Evolutionary conservation across 768 basidiomycete species (phyloP), one percentile per base, ranked within the genome.

Genomic region (Termitomyces sp.): DNA sequence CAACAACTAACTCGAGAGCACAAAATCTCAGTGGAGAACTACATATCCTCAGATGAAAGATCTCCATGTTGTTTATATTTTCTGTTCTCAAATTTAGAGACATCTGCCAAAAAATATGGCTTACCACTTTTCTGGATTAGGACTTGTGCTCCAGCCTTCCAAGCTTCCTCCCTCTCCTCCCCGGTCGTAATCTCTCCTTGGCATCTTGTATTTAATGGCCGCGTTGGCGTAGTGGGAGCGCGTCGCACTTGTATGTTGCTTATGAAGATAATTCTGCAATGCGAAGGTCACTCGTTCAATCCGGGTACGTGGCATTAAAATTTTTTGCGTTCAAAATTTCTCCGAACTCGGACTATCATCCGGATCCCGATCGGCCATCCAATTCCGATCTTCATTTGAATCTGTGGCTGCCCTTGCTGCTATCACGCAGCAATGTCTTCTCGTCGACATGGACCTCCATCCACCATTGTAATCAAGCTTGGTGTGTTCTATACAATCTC

Each of bases 391-490:
- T n/a, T 28, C 28, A 28, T 28, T 5, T 5, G 28, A 4, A 5
- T 28, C 28, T 28, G 8, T 32, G 30, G 8, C 8, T 10, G 8
- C 30, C 9, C n/a, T 28, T 28, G 17, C 44, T n/a, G 30, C 26
- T 21, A 32, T 44, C 21, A 19, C 41, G 41, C 30, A 32, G 30
- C 45, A 12, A 64, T 66, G 67, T 51, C 61, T 22, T 34, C 60
- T 21, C 63, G 65, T 53, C 69, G 70, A 42, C 45, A 60, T 40
- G 62, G 67, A 35, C 65, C 62, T 44, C 74, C 80, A 12, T 80
- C 75, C 60, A 92, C 87, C 4, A 88, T 93, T 58, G 89, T 93
- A 51, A 91, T 93, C 71, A 93, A 93, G 70, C 80, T 93, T 21
- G 90, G 88, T 88, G 51, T 60, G 77, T 7, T 43, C 7, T 26